Base-by-base conservation (phyloP, 495 filamentous ascomycete species). In the Glarea lozoyensis region DNA sequence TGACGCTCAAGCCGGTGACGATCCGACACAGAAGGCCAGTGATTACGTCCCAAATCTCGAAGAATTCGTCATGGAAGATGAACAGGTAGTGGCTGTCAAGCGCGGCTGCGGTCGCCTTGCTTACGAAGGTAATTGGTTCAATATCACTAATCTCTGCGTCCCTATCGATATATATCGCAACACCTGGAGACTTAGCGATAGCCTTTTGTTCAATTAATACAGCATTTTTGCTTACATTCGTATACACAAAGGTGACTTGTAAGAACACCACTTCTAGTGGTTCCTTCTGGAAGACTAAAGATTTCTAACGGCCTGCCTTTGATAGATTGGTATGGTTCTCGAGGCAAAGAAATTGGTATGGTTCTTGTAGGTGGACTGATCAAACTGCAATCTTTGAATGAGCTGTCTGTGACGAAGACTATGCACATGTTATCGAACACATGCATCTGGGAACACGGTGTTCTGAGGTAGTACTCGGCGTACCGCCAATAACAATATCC, bases 51-150 rank as follows among this genome's bases (percentile, higher is more conserved):
- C 35, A 5, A n/a, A 37, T 37, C 35, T 37, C 35, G 7, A 37
- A 7, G n/a, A 37, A 37, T 9, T 37, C 35, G 18, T 19, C 17
- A 16, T 37, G 35, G 35, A 37, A 37, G 35, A 37, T 16, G 3
- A 37, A 10, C 4, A 37, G 18, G 35, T 20, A 37, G 35, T 10
- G 3, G 17, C 35, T 6, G 22, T 37, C 9, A 3, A 21, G 5
- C 7, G 35, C 18, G 3, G 35, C 35, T 4, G 4, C 11, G 10
- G 7, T 37, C 11, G 35, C 35, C 15, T 16, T 4, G 6, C 35
- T 19, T 3, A 20, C 35, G 22, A 37, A 37, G 9, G 19, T 16
- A 10, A 37, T 19, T 9, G 16, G 10, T 20, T 3, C 3, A 37
- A 10, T 3, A 3, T 16, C 5, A 5, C 3, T 9, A 10, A 37